Conservation (phyloP, 306 rosid species). For the Fragaria nilgerrensis region DNA sequence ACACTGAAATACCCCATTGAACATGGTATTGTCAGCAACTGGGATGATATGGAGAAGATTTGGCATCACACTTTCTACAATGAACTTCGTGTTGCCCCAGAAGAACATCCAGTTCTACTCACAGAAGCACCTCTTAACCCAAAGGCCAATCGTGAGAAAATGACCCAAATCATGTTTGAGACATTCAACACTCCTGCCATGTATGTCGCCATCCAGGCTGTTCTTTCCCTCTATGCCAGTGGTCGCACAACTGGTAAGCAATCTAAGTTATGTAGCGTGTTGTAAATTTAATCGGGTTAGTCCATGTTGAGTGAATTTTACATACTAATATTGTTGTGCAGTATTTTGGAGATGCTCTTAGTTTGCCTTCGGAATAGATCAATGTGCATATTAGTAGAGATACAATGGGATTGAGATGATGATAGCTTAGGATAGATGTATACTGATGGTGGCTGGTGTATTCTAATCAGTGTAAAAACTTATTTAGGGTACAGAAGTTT, state of each 20-base stretch:
- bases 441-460: background rate
- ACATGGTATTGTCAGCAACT: constrained; percentile 88
- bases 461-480: background rate
- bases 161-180: constrained; percentile 93
- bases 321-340: background rate
- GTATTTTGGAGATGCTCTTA: background rate
- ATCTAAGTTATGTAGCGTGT: constrained; percentile 10
- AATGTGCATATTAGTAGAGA: background rate
- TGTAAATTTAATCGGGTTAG: background rate
- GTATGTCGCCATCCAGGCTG: constrained; percentile 93
- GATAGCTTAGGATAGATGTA: background rate
- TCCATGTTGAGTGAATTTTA: background rate
- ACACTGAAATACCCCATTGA: constrained; percentile 86
- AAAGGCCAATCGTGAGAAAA: constrained; percentile 88
- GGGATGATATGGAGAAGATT: constrained; percentile 97
- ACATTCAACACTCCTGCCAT: constrained; percentile 88
- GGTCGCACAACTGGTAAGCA: constrained; percentile 90
- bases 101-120: constrained; percentile 85
- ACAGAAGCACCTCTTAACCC: constrained; percentile 96
- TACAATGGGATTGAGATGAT: background rate
- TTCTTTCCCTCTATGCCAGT: constrained; percentile 82
- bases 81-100: constrained; percentile 86
- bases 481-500: background rate
- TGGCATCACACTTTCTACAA: constrained; percentile 94
- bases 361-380: background rate